Evolutionary conservation across 2,329 filamentous ascomycete genomes (phyloP).

Genomic region (Aspergillus fumigatiaffinis): DNA sequence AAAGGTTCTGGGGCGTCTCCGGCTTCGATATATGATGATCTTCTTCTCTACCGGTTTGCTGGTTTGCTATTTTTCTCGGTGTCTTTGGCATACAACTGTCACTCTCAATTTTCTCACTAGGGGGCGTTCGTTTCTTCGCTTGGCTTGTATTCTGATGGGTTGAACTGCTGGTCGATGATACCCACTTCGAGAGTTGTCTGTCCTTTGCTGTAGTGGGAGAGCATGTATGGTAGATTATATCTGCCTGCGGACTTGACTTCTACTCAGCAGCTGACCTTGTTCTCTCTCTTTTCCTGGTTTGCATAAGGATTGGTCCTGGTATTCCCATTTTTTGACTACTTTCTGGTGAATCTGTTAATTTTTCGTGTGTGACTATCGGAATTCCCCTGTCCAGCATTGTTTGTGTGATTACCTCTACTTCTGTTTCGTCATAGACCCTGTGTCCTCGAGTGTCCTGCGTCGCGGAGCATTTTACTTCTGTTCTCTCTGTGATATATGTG

Average conservation of each 20-base stretch:
- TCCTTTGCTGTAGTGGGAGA: not conserved
- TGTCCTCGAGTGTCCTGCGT: not conserved
- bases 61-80: conserved; percentile 7
- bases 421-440: conserved; percentile 14
- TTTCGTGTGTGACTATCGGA: not conserved
- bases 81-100: conserved; percentile 7
- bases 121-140: not conserved
- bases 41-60: conserved; percentile 10
- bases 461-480: not conserved
- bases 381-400: not conserved
- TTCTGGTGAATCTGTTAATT: conserved; percentile 13
- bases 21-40: conserved; percentile 15
- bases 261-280: not conserved
- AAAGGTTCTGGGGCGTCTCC: conserved; percentile 23
- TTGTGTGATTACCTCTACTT: not conserved
- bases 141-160: conserved; percentile 2
- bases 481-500: conserved; percentile 14
- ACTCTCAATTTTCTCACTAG: not conserved
- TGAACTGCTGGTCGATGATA: conserved; percentile 10
- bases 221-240: not conserved
- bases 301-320: conserved; percentile 9
- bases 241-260: not conserved
- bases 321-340: conserved; percentile 7
- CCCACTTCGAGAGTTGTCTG: not conserved
- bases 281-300: not conserved